Evolutionary conservation across 768 basidiomycete species (phyloP), one percentile per base, ranked within the genome.

Genomic region (Lepiota subincarnata): DNA sequence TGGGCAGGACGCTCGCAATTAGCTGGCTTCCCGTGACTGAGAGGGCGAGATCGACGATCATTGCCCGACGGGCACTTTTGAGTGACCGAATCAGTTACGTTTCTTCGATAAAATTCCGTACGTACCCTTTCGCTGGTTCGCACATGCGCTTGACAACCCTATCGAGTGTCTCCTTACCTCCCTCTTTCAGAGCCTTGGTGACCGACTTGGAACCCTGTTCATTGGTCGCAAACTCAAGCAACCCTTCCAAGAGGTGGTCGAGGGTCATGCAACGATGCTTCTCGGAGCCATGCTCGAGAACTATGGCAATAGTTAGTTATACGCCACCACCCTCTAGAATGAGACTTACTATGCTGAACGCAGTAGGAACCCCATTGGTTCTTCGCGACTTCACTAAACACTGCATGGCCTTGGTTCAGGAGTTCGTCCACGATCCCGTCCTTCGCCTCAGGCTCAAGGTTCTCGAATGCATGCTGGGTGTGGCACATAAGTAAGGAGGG

Each of bases 351-450:
- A 54, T 91, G 90, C 59, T 91, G 88, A 22, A 92, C 77, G 64
- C 89, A 92, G 60, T 91, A 92, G 1, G 88, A 86, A 10, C 91
- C 91, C 90, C 90, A 93, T 64, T 92, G 90, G 56, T 83, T 93
- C 72, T 89, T 91, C 16, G 86, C 76, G 14, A 92, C 88, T 59
- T 91, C 87, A 18, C 79, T 75, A 58, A 92, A 92, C 20, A 87
- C 75, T 0, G 64, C 65, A 1, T 78, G 66, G 12, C 89, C 89
- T 52, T 87, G 83, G 55, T 87, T 84, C 53, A 92, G 78, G n/a
- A 92, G 65, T 61, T 92, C 89, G 51, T 89, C 86, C 5, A 92
- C 84, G 53, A 92, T 92, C 0, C 86, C 88, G 51, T 90, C 88
- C 66, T 92, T 91, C 4, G 88, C 89, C 31, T 81, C 82, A 36